Percentiles rank a stretch among this genome's conserved stretches.
Evolutionary conservation across 345 rosid species (phyloP).

Genomic region (Hibiscus tridactylites): DNA sequence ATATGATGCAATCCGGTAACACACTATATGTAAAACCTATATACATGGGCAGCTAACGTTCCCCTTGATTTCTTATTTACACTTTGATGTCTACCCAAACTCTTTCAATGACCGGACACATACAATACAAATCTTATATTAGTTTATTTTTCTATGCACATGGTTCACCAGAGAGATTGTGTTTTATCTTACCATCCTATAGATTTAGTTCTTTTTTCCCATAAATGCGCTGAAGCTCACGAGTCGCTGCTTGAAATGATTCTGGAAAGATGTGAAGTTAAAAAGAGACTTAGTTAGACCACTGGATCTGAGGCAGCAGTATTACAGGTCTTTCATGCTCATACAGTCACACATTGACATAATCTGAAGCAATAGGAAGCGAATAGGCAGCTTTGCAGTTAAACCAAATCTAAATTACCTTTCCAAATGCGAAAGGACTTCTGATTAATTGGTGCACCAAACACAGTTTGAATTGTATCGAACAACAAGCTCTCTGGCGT

Average conservation of each 20-base stretch:
- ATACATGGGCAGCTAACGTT: too few species aligned
- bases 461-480: conserved; percentile 66
- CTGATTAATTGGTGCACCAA: conserved; percentile 83
- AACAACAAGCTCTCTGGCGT: conserved; percentile 66
- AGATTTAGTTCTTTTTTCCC: conserved; percentile 64
- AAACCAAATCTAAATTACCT: conserved; percentile 34
- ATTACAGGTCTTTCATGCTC: not conserved
- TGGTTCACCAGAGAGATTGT: not conserved
- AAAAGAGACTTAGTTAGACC: too few species aligned
- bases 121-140: too few species aligned
- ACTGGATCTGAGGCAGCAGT: not conserved
- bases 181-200: conserved; percentile 11
- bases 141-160: conserved; percentile 14
- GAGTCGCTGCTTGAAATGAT: conserved; percentile 86
- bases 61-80: too few species aligned
- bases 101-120: too few species aligned
- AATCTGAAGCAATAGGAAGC: not conserved
- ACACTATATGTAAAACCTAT: too few species aligned
- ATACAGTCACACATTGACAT: not conserved
- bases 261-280: conserved; percentile 27
- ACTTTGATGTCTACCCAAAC: too few species aligned
- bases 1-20: too few species aligned
- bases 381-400: not conserved
- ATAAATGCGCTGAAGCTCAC: conserved; percentile 81
- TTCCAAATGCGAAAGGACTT: conserved; percentile 90